Base-by-base conservation (phyloP, 345 rosid genomes). In the Mercurialis annua region DNA sequence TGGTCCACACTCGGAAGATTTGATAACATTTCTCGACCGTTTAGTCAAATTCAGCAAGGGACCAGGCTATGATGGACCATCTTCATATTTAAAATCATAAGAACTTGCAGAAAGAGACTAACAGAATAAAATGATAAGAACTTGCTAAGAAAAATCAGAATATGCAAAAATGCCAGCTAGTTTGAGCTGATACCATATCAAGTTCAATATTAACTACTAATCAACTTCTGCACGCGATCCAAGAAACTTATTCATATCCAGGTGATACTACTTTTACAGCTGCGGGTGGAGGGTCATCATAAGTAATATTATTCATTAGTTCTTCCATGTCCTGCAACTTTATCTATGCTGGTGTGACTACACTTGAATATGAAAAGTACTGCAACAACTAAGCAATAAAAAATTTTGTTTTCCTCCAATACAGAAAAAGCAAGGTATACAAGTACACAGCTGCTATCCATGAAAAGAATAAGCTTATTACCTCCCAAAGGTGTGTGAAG, bases 401-500 rank as follows among this genome's bases (percentile, higher is more conserved):
- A 21, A 46, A 64, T 63, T 12, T 43, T 21, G 17, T 40, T 14
- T 17, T 53, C 50, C 50, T 16, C 42, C 15, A 15, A 40, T 14
- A 50, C 27, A 42, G 54, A 2, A 23, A 10, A 1, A 61, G 4
- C 38, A 51, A 21, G 5, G 21, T 15, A 42, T 17, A 29, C 2
- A 27, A 21, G 34, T 0, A 14, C 44, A 52, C 9, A 34, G 15
- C 42, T 21, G 18, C 1, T 21, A 55, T 47, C 10, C 46, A 27
- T 4, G 10, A 26, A 33, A 34, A 36, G n/a, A 17, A 5, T 34
- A 24, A 16, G n/a, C 29, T 52, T 1, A 17, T 55, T 68, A 73
- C 77, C 77, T 73, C 54, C 77, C 53, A 73, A 21, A 27, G 69
- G 59, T 26, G 77, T 62, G 57, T 73, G 65, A 21, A 73, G 77